Base-by-base conservation (phyloP, 2,329 filamentous ascomycete species). In the Lecanicillium sp. region DNA sequence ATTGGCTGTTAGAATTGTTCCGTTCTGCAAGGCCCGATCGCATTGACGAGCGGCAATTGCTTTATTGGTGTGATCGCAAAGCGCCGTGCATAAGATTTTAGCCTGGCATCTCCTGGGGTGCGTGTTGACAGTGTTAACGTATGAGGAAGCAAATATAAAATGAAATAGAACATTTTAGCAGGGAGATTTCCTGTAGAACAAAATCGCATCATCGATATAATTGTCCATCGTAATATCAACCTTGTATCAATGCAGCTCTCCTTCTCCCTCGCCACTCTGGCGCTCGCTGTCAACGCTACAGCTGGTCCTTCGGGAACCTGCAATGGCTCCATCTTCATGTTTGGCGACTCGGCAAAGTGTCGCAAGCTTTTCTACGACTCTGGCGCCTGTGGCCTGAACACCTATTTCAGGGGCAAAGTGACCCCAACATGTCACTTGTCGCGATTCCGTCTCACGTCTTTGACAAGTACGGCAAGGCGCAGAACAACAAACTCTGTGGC, bases 261-360 rank as follows among this genome's bases (percentile, higher is more conserved):
- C 13, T 13, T 33, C 33, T 28, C 36, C 12, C 11, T 38, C 19
- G 16, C 35, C 12, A 20, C 28, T 28, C 31, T 36, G 16, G 11
- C 32, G 14, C 20, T 39, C 13, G 35, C 40, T 15, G 6, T 32
- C 17, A 29, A 17, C 16, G 29, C 20, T 9, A 29, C 33, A 27
- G 36, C 36, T 14, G 28, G 32, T 8, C 39, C 39, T 12, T 39
- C 36, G 5, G 41, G 41, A 22, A 43, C 33, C 20, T 40, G 16
- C 25, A 30, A 36, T 19, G 41, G 41, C 12, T 43, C 41, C 37
- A 43, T 43, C 13, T 43, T 43, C 18, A 33, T 36, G 25, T 43
- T 43, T 14, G 41, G 41, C 9, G 29, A 36, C 7, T 27, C 36
- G 7, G 27, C 37, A 12, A 33, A 37, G 15, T 43, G 41, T 29